Base-by-base conservation (phyloP, 306 rosid genomes). In the Delonix regia region DNA sequence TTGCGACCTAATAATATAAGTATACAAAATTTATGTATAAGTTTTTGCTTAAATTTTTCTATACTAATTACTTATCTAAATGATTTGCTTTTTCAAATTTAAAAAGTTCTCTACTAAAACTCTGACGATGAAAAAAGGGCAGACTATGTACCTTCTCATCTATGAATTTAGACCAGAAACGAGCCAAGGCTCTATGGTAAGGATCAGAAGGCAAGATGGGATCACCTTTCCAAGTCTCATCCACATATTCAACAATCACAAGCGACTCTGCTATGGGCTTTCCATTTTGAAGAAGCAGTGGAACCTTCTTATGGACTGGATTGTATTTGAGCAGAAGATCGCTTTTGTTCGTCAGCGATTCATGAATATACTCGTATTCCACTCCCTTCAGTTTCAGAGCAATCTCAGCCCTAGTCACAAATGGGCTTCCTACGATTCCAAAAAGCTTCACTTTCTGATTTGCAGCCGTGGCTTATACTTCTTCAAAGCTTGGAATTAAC, bases 291-390 rank as follows among this genome's bases (percentile, higher is more conserved):
- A 84, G 53, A 13, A 81, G 84, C 24, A 84, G 59, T 0, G 87
- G 87, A 1, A 86, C 90, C 71, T 75, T 81, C 69, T 86, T 83
- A 72, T 86, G 39, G 22, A 83, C 82, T 0, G 87, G 90, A 57
- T 86, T 86, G 62, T 74, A 83, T 2, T 42, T 41, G 49, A 81
- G 86, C 18, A 86, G 80, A 2, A 71, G 76, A 8, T 15, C 48
- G 34, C 87, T 86, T 53, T 86, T 86, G 74, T 70, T 75, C 4
- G 71, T 39, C 3, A 79, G 59, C 24, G 82, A 68, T 67, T 86
- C 84, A 16, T 78, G 87, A 0, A 80, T 47, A 55, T 84, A 86
- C 7, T 78, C 21, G 72, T 78, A 81, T 1, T 68, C 27, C 4
- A 86, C 70, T 7, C 80, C 90, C 61, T 86, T 83, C 12, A 86